Conservation (phyloP, 352 stramenopile species). For the Elongisporangium senticosum region DNA sequence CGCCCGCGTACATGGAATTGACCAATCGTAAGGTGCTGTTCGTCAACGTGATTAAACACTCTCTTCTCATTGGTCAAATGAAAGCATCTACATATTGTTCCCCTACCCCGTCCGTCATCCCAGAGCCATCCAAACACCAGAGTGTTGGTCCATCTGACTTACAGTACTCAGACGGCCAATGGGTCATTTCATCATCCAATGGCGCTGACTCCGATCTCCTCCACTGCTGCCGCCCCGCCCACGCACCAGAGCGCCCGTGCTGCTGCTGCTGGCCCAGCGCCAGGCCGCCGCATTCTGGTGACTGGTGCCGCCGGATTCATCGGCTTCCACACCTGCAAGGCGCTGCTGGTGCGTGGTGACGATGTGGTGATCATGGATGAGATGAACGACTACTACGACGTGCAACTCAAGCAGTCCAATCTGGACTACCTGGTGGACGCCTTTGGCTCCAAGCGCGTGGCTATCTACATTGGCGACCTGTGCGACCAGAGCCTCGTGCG, state of each 20-base stretch:
- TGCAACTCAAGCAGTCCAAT: conserved; percentile 95
- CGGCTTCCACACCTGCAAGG: conserved; percentile 92
- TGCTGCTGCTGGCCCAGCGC: conserved; percentile 3
- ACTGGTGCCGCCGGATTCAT: conserved; percentile 97
- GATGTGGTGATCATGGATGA: conserved; percentile 97
- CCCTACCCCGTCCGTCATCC: neutral
- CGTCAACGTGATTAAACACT: too few relatives aligned
- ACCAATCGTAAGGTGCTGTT: too few relatives aligned
- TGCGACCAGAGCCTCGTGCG: conserved; percentile 91
- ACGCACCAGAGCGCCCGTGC: conserved; percentile 2
- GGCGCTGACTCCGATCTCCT: conserved; percentile 1
- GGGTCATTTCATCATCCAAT: neutral
- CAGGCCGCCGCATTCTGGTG: conserved; percentile 47
- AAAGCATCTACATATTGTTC: neutral
- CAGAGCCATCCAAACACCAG: neutral
- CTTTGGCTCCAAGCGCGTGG: conserved; percentile 51
- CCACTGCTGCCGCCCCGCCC: conserved; percentile 26
- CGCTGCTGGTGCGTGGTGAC: conserved; percentile 82
- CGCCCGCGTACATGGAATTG: too few relatives aligned
- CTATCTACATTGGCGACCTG: conserved; percentile 90
- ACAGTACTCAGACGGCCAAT: neutral
- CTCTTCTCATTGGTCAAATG: neutral
- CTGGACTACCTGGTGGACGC: conserved; percentile 72
- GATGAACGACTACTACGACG: conserved; percentile 99
- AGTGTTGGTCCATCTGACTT: neutral